These are phyloP conservation scores for Hanseniaspora lachancei DNA, from an alignment of 805 yeast genomes.

Conservation along the genomic window DNA sequence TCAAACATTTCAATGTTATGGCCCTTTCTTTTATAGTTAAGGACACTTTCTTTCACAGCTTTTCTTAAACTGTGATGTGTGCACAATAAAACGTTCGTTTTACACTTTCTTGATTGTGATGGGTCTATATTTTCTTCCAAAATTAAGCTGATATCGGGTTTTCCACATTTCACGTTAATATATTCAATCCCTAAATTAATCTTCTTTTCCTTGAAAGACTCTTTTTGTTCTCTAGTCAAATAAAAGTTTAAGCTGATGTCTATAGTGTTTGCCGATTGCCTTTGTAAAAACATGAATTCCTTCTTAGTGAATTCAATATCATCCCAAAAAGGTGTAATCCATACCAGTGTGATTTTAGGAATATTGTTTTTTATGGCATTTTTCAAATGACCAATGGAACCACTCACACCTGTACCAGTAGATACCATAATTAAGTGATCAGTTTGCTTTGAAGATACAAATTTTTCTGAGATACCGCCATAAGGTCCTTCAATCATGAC, in stretches of 20 bases:
- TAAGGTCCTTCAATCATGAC: constrained; percentile 49
- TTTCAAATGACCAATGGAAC: constrained; percentile 23
- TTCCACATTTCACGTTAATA: constrained; percentile 32
- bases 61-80: constrained; percentile 46
- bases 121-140: constrained; percentile 30
- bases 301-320: constrained; percentile 17
- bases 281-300: constrained; percentile 14
- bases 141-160: constrained; percentile 33
- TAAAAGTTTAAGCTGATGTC: constrained; percentile 28
- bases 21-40: constrained; percentile 23
- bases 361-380: constrained; percentile 11
- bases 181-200: constrained; percentile 24
- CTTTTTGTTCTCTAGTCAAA: neutral
- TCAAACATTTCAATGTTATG: constrained; percentile 39
- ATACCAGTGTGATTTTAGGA: constrained; percentile 13
- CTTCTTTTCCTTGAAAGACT: constrained; percentile 10
- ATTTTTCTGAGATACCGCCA: constrained; percentile 30
- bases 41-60: constrained; percentile 34
- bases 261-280: constrained; percentile 45
- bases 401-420: constrained; percentile 39
- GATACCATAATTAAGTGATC: constrained; percentile 33
- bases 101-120: constrained; percentile 25
- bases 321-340: constrained; percentile 17
- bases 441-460: constrained; percentile 23
- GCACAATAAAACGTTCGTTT: constrained; percentile 42